Base-by-base conservation (phyloP, 2,329 filamentous ascomycete species). In the Kalaharituber pfeilii region DNA sequence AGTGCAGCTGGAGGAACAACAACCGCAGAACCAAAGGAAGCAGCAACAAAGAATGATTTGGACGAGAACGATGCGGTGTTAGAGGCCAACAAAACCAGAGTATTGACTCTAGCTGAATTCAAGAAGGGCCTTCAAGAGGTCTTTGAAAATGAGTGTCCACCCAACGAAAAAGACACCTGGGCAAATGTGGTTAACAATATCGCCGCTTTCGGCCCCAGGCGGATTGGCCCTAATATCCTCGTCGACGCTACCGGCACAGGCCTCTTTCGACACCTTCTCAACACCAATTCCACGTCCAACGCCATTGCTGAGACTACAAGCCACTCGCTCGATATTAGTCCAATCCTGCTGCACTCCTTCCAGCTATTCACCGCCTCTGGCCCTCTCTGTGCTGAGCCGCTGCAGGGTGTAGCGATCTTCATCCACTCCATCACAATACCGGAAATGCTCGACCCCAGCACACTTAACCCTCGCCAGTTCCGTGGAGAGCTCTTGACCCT, bases 361-460 rank as follows among this genome's bases (percentile, higher is more conserved):
- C 91, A 98, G 67, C 81, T 96, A 15, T 84, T 86, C 36, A 93
- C 82, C 0, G 78, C 80, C 22, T 86, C 94, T 69, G 91, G 91
- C 0, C 88, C 91, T 0, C 76, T 96, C 51, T 96, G 91, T 69
- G 78, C 86, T 63, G 91, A 98, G 67, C 89, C 91, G 0, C 80
- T 95, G 49, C 89, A 95, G 70, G 91, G 91, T 50, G 77, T 95
- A 24, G 91, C 88, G 39, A 84, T 96, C 49, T 84, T 94, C 67
- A 73, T 98, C 50, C 88, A 98, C 68, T 81, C 86, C 49, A 13
- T 22, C 5, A 47, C 42, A 18, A 15, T 39, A 39, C 33, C 15
- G 13, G 13, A 13, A 13, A 47, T 22, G 18, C 5, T 22, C 22
- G 42, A 47, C 42, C 9, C 9, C 9, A 36, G 9, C 9, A 36